Evolutionary conservation across 768 basidiomycete genomes (phyloP).

Genomic region (Hypholoma fasciculare): DNA sequence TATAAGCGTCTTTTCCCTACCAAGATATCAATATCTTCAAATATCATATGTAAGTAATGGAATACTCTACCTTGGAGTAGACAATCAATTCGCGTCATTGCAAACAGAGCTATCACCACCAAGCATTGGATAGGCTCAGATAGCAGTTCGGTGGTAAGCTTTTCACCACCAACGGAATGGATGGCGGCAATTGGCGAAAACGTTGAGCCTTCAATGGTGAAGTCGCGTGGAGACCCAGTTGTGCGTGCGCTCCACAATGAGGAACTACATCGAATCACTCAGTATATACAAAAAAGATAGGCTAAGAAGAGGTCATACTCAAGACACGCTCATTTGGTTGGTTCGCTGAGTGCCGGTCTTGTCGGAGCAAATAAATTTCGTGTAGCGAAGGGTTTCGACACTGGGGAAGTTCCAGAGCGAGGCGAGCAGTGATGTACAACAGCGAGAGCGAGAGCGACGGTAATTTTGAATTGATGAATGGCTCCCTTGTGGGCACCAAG

Average conservation of each 20-base stretch:
- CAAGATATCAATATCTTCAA: conserved; percentile 3
- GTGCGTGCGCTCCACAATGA: conserved; percentile 64
- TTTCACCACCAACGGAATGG: conserved; percentile 63
- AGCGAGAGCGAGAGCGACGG: conserved; percentile 97
- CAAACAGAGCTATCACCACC: conserved; percentile 93
- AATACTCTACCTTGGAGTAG: conserved; percentile 60
- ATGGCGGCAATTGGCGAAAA: conserved; percentile 86
- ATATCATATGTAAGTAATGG: background rate
- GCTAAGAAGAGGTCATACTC: conserved; percentile 38
- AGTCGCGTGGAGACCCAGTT: conserved; percentile 58
- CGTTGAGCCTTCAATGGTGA: conserved; percentile 86
- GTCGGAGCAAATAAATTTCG: conserved; percentile 98
- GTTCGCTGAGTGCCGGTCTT: conserved; percentile 97
- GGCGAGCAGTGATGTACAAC: conserved; percentile 98
- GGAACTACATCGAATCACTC: conserved; percentile 52
- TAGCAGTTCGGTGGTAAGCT: conserved; percentile 52
- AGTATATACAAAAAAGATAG: background rate
- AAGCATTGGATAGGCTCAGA: conserved; percentile 78
- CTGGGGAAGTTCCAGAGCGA: conserved; percentile 95
- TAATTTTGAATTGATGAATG: conserved; percentile 99
- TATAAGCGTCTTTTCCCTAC: conserved; percentile 78
- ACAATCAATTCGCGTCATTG: conserved; percentile 92
- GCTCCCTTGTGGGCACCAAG: conserved; percentile 90
- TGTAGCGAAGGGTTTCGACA: conserved; percentile 96
- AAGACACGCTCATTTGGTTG: conserved; percentile 96